Evolutionary conservation across 768 basidiomycete genomes (phyloP).

Genomic region (Rhodosporidiobolus odoratus): DNA sequence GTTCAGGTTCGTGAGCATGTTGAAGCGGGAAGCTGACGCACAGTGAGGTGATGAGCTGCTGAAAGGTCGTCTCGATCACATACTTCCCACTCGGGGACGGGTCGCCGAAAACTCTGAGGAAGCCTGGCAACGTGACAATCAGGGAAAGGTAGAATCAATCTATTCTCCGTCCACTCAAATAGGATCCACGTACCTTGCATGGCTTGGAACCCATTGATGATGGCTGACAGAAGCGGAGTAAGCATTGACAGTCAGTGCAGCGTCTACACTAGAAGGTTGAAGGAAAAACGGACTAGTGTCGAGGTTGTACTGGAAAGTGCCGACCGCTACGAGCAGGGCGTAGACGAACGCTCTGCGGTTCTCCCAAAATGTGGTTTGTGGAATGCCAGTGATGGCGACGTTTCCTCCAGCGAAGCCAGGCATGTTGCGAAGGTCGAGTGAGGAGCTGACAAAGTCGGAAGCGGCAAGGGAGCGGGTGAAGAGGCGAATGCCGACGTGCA

Average conservation of each 20-base stretch:
- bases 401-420: not conserved
- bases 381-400: conserved; percentile 10
- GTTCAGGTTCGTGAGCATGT: not conserved
- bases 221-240: too few species aligned
- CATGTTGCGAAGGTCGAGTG: too few species aligned
- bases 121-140: not conserved
- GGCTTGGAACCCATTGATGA: conserved; percentile 39
- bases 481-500: too few species aligned
- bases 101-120: not conserved
- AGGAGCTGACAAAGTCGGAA: too few species aligned
- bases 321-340: conserved; percentile 23
- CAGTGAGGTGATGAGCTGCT: conserved; percentile 38
- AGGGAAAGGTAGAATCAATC: too few species aligned
- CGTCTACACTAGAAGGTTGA: not conserved
- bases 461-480: too few species aligned
- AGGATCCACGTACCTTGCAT: conserved; percentile 33
- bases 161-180: too few species aligned
- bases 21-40: not conserved
- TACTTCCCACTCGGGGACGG: not conserved
- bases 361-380: conserved; percentile 7
- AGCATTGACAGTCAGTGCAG: too few species aligned
- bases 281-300: too few species aligned
- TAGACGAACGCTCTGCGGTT: conserved; percentile 21
- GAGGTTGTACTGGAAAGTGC: conserved; percentile 35
- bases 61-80: conserved; percentile 28